Evolutionary conservation across 305 asterid species (phyloP), one percentile per base, ranked within the genome.

Genomic region (Andrographis paniculata): DNA sequence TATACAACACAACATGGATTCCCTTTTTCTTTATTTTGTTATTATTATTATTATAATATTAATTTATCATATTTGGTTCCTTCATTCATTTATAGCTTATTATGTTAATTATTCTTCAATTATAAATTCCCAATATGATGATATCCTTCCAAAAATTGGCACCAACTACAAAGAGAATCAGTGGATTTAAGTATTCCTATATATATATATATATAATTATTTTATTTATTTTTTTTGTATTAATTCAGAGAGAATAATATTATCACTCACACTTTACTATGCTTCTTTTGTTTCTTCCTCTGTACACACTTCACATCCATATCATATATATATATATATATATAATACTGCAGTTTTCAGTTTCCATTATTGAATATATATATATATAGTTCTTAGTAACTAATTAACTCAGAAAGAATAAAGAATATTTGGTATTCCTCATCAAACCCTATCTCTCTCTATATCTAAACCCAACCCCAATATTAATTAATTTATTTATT

Each of bases 121-220:
- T 51, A 18, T 50, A 31, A 59, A 63, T 69, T 63, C 83, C 56
- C 78, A 78, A 87, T n/a, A n/a, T n/a, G n/a, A n/a, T n/a, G n/a
- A n/a, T n/a, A n/a, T 87, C 77, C 92, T 78, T 84, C 91, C 95
- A 87, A 83, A 59, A 80, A 56, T 53, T 72, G 84, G 77, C 87
- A 83, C 85, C 96, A 80, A 78, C 95, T 78, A 61, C 75, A 60
- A 24, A 58, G 68, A 70, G 87, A 87, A 84, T 80, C 93, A 72
- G 57, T 56, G 45, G 69, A 67, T 72, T 80, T 58, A 65, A 76
- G 69, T 83, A 78, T 70, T 67, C 50, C 14, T n/a, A n/a, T n/a
- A 17, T 20, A 55, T 60, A 61, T 66, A 65, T 73, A 69, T 66
- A 48, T 63, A 73, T 75, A 22, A 63, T 24, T 8, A 24, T 24